phyloP scores from a whole-genome alignment of 1,284 basidiomycete genomes.

The Inonotus hispidus region DNA sequence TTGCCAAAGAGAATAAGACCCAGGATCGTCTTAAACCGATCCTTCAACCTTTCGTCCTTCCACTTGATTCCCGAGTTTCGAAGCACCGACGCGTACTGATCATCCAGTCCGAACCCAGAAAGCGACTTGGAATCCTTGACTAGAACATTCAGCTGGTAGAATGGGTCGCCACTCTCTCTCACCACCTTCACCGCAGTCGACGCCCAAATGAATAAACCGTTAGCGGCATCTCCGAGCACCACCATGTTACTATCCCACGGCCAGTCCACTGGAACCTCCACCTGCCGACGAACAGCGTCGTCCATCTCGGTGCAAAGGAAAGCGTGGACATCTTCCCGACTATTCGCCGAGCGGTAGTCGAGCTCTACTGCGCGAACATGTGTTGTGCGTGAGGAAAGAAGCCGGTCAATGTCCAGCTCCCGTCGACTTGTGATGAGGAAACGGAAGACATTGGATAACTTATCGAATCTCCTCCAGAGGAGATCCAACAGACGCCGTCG shows the following conservation, averaged over 20 bases:
- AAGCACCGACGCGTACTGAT: slow-evolving; percentile 1
- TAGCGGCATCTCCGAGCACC: too few relatives aligned
- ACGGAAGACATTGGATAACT: slow-evolving; percentile 1
- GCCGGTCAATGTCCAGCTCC: neutral
- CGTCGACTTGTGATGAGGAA: slow-evolving; percentile 3
- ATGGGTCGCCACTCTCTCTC: neutral
- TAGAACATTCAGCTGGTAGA: neutral
- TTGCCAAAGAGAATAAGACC: neutral
- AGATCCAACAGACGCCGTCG: slow-evolving; percentile 28
- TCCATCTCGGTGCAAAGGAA: neutral
- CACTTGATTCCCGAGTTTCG: neutral
- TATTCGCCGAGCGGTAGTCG: neutral
- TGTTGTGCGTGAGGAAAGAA: neutral
- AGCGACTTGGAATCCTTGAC: slow-evolving; percentile 1
- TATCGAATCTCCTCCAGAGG: slow-evolving; percentile 21
- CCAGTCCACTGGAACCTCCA: neutral
- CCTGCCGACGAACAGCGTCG: neutral
- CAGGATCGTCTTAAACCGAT: neutral
- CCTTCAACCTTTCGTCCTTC: neutral
- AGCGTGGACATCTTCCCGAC: neutral
- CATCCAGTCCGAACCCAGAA: neutral
- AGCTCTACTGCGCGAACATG: neutral
- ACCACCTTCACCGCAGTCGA: slow-evolving; percentile 25
- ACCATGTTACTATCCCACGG: slow-evolving; percentile 14
- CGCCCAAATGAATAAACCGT: slow-evolving; percentile 28